These are phyloP conservation scores for Fusarium sp. DNA, from an alignment of 2,329 filamentous ascomycete genomes.

Conservation along the genomic window DNA sequence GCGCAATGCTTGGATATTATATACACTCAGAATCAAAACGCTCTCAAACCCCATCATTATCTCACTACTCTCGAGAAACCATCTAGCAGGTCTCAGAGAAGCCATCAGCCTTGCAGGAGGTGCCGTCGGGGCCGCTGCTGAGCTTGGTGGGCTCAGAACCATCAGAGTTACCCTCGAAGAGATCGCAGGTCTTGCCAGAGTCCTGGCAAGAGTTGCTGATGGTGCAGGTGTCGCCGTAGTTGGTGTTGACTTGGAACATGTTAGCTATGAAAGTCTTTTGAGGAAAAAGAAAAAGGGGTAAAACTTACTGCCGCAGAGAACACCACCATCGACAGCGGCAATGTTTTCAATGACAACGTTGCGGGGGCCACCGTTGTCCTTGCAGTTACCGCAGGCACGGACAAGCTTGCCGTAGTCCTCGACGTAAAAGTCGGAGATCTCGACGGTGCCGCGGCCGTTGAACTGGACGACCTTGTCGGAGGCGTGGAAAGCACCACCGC, in stretches of 20 bases:
- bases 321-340: conserved; percentile 37
- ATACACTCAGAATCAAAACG: conserved; percentile 5
- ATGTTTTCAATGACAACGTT: conserved; percentile 35
- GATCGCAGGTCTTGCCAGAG: conserved; percentile 36
- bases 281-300: not conserved
- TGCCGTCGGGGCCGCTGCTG: conserved; percentile 33
- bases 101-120: conserved; percentile 27
- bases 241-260: conserved; percentile 31
- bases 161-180: conserved; percentile 33
- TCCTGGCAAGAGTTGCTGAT: conserved; percentile 40
- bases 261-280: not conserved
- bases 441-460: conserved; percentile 56
- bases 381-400: conserved; percentile 58
- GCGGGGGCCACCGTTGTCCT: conserved; percentile 33
- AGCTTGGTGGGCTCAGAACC: conserved; percentile 37
- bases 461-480: conserved; percentile 57
- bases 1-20: conserved; percentile 4
- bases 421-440: conserved; percentile 44
- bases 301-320: conserved; percentile 38
- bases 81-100: conserved; percentile 33
- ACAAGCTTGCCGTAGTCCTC: conserved; percentile 62
- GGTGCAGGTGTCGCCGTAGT: conserved; percentile 43
- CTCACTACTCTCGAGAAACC: not conserved
- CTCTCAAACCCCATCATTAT: not conserved
- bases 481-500: conserved; percentile 57